These are phyloP conservation scores for Ambrosia hybrid DNA, from an alignment of 140 eudicot species.

Conservation along the genomic window DNA sequence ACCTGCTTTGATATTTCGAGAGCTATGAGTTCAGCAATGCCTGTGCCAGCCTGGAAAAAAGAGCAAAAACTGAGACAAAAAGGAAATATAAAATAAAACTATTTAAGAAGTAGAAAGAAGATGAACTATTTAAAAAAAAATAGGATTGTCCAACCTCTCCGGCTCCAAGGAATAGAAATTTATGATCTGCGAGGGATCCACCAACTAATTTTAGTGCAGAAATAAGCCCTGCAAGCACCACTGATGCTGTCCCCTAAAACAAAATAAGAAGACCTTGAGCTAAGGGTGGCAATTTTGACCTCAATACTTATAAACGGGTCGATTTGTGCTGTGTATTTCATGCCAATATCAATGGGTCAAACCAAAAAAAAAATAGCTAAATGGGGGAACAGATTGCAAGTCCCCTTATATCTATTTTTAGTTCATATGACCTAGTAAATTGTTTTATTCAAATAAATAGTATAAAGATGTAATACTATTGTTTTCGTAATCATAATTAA, in stretches of 20 bases:
- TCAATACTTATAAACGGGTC: not conserved
- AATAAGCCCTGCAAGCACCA: slow-evolving; percentile 87
- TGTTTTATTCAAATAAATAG: not conserved
- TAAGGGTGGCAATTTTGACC: not conserved
- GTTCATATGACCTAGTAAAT: not conserved
- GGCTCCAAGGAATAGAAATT: slow-evolving; percentile 84
- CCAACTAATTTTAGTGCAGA: slow-evolving; percentile 78
- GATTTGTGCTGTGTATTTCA: not conserved
- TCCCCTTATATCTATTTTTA: not conserved
- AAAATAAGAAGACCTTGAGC: slow-evolving; percentile 15
- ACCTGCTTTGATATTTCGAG: slow-evolving; percentile 96
- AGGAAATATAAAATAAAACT: not conserved
- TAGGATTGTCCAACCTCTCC: slow-evolving; percentile 61
- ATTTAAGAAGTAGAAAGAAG: not conserved
- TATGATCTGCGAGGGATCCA: slow-evolving; percentile 79
- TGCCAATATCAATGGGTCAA: not conserved
- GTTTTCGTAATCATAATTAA: not conserved
- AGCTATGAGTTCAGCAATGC: slow-evolving; percentile 95
- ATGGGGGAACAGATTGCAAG: not conserved
- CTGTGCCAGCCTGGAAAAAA: slow-evolving; percentile 84
- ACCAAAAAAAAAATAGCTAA: not conserved
- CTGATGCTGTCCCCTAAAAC: slow-evolving; percentile 88
- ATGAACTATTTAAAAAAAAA: slow-evolving; percentile 2
- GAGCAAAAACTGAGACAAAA: not conserved
- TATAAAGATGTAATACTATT: not conserved